Conservation (phyloP, 1,284 basidiomycete species). For the Rhodotorula sp. region DNA sequence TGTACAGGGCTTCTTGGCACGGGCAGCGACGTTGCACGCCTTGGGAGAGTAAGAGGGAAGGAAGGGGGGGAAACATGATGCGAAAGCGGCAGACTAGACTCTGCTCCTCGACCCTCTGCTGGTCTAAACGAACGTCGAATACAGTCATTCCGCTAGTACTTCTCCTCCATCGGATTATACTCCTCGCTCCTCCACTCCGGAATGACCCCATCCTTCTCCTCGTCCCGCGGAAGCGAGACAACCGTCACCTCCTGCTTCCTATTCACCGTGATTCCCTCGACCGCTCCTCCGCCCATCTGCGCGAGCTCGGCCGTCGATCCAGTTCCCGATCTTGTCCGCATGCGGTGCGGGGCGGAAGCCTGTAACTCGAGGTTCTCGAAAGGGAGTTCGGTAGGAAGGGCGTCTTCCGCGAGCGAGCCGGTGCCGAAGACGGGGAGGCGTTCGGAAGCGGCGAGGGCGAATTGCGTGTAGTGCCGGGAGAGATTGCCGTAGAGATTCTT, state of each 20-base stretch:
- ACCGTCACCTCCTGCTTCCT: slow-evolving; percentile 4
- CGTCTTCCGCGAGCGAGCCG: background rate
- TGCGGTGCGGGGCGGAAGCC: background rate
- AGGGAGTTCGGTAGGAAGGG: background rate
- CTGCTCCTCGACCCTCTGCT: background rate
- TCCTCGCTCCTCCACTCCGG: background rate
- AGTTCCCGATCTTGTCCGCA: background rate
- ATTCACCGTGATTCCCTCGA: background rate
- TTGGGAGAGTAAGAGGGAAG: no score
- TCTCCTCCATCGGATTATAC: background rate
- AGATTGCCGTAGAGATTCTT: background rate
- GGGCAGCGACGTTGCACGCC: no score
- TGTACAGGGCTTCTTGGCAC: no score
- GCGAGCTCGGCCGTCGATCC: no score
- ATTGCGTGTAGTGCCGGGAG: background rate
- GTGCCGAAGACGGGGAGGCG: background rate
- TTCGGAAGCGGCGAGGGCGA: slow-evolving; percentile 4
- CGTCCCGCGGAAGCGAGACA: background rate
- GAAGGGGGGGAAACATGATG: no score
- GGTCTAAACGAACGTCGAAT: background rate
- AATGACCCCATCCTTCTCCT: background rate
- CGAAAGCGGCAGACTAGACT: no score
- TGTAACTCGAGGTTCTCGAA: slow-evolving; percentile 6
- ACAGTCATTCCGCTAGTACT: background rate
- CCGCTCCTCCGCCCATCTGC: background rate